A percentile compares a stretch with the other conserved stretches of the same genome.
Conservation (phyloP, 805 yeast species). For the Lachancea lanzarotensis region DNA sequence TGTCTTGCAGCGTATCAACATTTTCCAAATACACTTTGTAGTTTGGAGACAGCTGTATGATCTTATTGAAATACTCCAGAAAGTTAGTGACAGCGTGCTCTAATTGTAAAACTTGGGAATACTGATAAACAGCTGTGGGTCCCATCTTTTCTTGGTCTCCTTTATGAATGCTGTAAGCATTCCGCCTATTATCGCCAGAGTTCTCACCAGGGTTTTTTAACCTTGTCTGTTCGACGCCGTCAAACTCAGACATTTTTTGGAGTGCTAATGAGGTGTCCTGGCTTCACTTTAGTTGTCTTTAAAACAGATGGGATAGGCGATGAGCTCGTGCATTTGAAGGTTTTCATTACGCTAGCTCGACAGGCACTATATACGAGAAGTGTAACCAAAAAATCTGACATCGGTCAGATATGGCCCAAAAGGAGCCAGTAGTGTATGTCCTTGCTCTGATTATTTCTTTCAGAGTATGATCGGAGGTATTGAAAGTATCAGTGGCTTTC, state of each 20-base stretch:
- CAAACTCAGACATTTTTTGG: not conserved
- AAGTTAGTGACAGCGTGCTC: conserved; percentile 51
- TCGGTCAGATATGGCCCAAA: no score
- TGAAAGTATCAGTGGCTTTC: no score
- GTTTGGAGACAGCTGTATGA: conserved; percentile 54
- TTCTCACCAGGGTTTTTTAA: not conserved
- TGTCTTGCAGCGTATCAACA: conserved; percentile 29
- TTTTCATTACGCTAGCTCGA: no score
- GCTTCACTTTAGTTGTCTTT: no score
- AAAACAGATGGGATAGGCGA: not conserved
- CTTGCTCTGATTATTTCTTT: no score
- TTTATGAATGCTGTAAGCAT: conserved; percentile 31
- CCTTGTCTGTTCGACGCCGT: no score
- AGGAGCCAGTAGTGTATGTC: no score
- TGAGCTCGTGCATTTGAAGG: not conserved
- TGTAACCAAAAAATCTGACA: no score
- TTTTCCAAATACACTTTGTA: conserved; percentile 35
- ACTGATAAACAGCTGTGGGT: conserved; percentile 15
- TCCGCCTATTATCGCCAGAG: conserved; percentile 19
- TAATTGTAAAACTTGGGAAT: conserved; percentile 30
- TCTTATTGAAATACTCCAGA: conserved; percentile 44
- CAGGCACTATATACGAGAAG: no score
- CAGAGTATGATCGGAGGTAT: no score
- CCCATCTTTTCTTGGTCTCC: conserved; percentile 12
- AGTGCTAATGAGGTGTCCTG: no score